These are phyloP conservation scores for Chaetothyriales sp. DNA, from an alignment of 2,329 filamentous ascomycete species.

Conservation along the genomic window DNA sequence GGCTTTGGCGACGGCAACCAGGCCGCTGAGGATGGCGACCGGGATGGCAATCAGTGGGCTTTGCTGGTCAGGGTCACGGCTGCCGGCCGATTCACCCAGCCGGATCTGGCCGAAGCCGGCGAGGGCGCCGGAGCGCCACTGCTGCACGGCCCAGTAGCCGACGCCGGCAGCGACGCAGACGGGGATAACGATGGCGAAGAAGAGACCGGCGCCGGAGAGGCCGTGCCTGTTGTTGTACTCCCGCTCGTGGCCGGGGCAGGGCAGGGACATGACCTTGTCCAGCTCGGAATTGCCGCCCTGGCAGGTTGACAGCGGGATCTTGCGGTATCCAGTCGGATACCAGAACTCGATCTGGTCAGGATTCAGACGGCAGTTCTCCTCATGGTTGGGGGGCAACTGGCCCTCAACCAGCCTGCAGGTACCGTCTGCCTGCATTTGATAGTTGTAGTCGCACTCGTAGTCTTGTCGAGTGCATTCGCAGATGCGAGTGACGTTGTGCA, in stretches of 20 bases:
- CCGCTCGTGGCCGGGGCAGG: slow-evolving; percentile 67
- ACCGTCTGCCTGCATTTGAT: slow-evolving; percentile 59
- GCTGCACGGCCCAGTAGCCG: slow-evolving; percentile 54
- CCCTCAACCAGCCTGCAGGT: slow-evolving; percentile 65
- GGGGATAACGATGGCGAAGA: slow-evolving; percentile 70
- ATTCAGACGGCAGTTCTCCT: slow-evolving; percentile 43
- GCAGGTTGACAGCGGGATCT: slow-evolving; percentile 81
- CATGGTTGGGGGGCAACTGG: slow-evolving; percentile 47
- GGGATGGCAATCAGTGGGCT: slow-evolving; percentile 69
- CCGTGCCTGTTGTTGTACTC: slow-evolving; percentile 63
- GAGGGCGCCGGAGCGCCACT: slow-evolving; percentile 50
- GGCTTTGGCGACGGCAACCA: slow-evolving; percentile 57
- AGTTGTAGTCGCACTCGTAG: slow-evolving; percentile 97
- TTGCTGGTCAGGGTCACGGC: slow-evolving; percentile 39
- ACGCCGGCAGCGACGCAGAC: slow-evolving; percentile 53
- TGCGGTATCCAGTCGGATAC: slow-evolving; percentile 74
- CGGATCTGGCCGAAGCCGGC: slow-evolving; percentile 85
- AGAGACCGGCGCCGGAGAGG: slow-evolving; percentile 57
- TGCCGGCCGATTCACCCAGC: slow-evolving; percentile 50
- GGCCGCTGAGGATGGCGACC: slow-evolving; percentile 63
- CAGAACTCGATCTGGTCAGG: slow-evolving; percentile 63
- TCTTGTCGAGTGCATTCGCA: slow-evolving; percentile 74
- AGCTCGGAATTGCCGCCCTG: slow-evolving; percentile 51
- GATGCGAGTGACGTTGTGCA: slow-evolving; percentile 53
- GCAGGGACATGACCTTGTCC: slow-evolving; percentile 48